Evolutionary conservation across 768 basidiomycete genomes (phyloP), one percentile per base, ranked within the genome.

Genomic region (Lentinula boryana): DNA sequence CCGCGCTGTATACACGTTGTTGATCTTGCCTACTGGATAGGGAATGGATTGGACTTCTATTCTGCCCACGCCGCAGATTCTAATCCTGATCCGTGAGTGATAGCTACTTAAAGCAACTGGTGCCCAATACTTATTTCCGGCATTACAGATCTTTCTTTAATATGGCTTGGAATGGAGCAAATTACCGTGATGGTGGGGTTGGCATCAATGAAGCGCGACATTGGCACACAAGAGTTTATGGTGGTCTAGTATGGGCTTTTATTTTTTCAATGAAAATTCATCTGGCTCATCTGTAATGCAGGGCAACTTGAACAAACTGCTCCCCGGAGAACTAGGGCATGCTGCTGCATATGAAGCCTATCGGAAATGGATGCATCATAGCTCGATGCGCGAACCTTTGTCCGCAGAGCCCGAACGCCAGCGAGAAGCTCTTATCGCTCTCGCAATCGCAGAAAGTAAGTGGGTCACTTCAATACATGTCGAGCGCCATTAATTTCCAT

Each of bases 271-370:
- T 44, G 52, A 56, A 44, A 36, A 41, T 18, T 8, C 41, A 44
- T 21, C 43, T 57, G 31, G 58, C 49, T 54, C 58, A 59, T 31
- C 52, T 40, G 27, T 15, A 21, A 36, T 49, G 10, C 63, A 88
- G 85, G 78, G 80, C 41, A 82, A 83, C 60, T 69, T 86, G 16
- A 71, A 70, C 56, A 69, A 72, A 46, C 75, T 89, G 72, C 70
- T 76, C 5, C 85, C 88, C 0, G 66, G 72, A 16, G 87, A 90
- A 60, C 79, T 92, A 16, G 90, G 90, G 0, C 82, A 86, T 64
- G 90, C 89, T 4, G 89, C 89, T 9, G 89, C 87, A 2, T 91
- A 89, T 68, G 88, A 91, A 70, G 88, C 88, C 0, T 85, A 86
- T 69, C 79, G 88, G 15, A 80, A 80, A 31, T 87, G 86, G 84